These are phyloP conservation scores for Malus fusca DNA, from an alignment of 306 rosid genomes.

Conservation along the genomic window DNA sequence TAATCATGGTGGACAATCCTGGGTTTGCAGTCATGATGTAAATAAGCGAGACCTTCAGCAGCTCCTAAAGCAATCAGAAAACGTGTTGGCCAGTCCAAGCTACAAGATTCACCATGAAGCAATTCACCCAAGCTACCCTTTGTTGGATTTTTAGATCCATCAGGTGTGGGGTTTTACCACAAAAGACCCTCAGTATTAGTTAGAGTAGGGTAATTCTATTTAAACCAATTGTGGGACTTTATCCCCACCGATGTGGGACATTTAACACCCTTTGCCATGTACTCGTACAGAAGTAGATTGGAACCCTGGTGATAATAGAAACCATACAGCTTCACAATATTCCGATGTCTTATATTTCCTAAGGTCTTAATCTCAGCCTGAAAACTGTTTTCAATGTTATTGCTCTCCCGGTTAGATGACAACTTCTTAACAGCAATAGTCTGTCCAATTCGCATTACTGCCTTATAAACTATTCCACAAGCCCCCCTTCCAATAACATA, in stretches of 20 bases:
- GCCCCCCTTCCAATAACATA: conserved; percentile 83
- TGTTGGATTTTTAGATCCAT: not conserved
- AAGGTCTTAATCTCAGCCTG: conserved; percentile 80
- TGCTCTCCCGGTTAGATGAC: conserved; percentile 83
- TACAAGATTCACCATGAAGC: conserved; percentile 57
- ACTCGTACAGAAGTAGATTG: conserved; percentile 84
- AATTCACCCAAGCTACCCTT: conserved; percentile 92
- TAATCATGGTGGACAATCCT: conserved; percentile 89
- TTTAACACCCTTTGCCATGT: conserved; percentile 63
- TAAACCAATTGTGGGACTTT: too few species aligned
- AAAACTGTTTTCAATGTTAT: conserved; percentile 72
- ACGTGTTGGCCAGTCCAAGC: conserved; percentile 81
- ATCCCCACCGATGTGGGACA: too few species aligned
- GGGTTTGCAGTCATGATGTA: conserved; percentile 97
- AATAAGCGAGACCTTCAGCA: conserved; percentile 95
- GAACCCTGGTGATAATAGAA: conserved; percentile 87
- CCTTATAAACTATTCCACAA: conserved; percentile 90
- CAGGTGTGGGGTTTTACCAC: too few species aligned
- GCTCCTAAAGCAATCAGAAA: conserved; percentile 88
- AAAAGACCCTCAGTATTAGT: too few species aligned
- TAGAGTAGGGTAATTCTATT: too few species aligned
- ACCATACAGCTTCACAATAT: conserved; percentile 83
- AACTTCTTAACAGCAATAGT: conserved; percentile 82
- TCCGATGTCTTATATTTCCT: conserved; percentile 92
- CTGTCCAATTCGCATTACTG: conserved; percentile 62